Evolutionary conservation across 75 land plant genomes (phyloP), one percentile per base, ranked within the genome.

Genomic region (Cryptomeria japonica): DNA sequence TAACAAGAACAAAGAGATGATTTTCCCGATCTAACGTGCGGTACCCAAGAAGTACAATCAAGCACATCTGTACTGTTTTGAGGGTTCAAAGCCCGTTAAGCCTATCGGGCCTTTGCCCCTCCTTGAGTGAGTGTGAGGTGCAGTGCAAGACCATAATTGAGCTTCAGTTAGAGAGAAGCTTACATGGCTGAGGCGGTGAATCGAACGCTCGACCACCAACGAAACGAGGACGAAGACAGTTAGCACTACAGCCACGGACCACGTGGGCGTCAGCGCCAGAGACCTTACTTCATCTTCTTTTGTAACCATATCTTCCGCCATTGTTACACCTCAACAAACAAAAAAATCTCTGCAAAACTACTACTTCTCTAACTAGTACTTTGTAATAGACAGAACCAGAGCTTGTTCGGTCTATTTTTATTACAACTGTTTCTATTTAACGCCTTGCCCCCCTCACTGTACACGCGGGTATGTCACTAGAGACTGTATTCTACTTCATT

Each of bases 191-290:
- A 95, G 61, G 3, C 91, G 91, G 84, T 95, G 94, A 61, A 94
- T 95, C 37, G 95, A 95, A 32, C 93, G 93, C 88, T 95, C 96
- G 31, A 93, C 93, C 31, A 94, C 84, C 89, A 94, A 85, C 6
- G 96, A 95, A 86, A 95, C 91, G 19, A 86, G 89, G 6, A 95
- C 96, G 85, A 95, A 95, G 55, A 92, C 87, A 1, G 96, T 91
- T 55, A 94, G 87, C 32, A 94, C 96, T 19, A 93, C 73, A 22
- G 96, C 96, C 49, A 95, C 95, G 47, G 95, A 93, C 96, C 96
- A 95, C 14, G 96, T 95, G 38, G 96, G 96, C 1, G 95, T 95
- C 77, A 94, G 85, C 4, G 95, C 95, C 92, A 95, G 80, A 0
- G 96, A 93, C 61, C 94, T 64, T 86, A 88, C 72, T 76, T 92